A percentile compares a stretch with the other conserved stretches of the same genome.
Evolutionary conservation across 2,329 filamentous ascomycete species (phyloP).

Genomic region (Paramyrothecium roridum): DNA sequence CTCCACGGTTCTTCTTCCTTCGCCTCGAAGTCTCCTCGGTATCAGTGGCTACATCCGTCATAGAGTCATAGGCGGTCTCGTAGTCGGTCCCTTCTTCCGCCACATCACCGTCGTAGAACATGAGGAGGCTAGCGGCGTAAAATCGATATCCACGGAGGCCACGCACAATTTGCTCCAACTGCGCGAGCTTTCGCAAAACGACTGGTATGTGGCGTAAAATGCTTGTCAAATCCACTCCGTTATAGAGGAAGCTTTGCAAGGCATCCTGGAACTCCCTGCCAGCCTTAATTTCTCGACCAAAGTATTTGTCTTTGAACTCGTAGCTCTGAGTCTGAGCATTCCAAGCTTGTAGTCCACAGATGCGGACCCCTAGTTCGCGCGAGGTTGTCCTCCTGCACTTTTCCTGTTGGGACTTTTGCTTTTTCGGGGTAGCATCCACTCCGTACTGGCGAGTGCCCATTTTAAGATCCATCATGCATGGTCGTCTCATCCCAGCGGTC

Average conservation of each 20-base stretch:
- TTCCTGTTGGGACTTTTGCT: conserved; percentile 85
- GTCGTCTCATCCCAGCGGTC: conserved; percentile 92
- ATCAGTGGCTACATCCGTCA: conserved; percentile 56
- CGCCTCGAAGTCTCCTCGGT: conserved; percentile 49
- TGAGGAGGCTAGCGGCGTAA: conserved; percentile 90
- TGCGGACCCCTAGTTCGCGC: conserved; percentile 81
- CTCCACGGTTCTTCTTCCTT: conserved; percentile 47
- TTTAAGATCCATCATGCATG: conserved; percentile 95
- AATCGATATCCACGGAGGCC: conserved; percentile 83
- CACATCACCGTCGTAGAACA: conserved; percentile 90
- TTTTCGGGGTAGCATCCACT: conserved; percentile 86
- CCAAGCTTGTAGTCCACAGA: conserved; percentile 97
- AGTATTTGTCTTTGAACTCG: conserved; percentile 98
- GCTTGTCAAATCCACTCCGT: conserved; percentile 77
- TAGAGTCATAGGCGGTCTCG: conserved; percentile 53
- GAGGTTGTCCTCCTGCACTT: conserved; percentile 95
- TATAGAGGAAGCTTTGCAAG: conserved; percentile 84
- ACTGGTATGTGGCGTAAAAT: conserved; percentile 84
- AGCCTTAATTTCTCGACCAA: conserved; percentile 81
- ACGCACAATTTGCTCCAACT: conserved; percentile 79
- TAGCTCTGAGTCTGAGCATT: conserved; percentile 80
- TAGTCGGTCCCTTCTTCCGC: conserved; percentile 44
- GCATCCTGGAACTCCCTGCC: conserved; percentile 87
- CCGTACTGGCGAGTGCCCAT: conserved; percentile 99
- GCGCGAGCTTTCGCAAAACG: conserved; percentile 78